Percentiles rank a stretch among this genome's conserved stretches.
Conservation (phyloP, 2,329 filamentous ascomycete genomes). For the Colletotrichum coccodes region DNA sequence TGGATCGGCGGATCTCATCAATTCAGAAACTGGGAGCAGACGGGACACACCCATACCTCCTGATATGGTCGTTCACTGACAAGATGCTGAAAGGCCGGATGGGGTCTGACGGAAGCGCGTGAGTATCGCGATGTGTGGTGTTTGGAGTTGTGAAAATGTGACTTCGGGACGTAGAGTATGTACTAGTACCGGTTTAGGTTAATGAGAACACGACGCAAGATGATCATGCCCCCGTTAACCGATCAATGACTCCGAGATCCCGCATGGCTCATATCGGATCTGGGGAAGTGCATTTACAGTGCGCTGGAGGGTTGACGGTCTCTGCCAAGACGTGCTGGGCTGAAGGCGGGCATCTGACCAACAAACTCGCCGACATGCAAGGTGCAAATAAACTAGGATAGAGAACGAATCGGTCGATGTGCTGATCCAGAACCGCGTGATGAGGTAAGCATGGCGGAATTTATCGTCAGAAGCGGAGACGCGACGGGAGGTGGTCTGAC, state of each 20-base stretch:
- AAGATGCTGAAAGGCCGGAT: neutral
- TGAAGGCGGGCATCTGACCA: neutral
- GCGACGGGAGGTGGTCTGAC: constrained; percentile 18
- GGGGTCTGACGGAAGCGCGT: neutral
- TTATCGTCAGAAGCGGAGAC: constrained; percentile 11
- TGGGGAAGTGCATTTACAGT: neutral
- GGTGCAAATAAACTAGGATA: neutral
- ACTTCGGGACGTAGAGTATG: constrained; percentile 25
- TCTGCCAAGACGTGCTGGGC: neutral
- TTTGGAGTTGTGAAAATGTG: constrained; percentile 2
- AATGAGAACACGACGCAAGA: constrained; percentile 28
- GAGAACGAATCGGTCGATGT: neutral
- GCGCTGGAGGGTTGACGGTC: neutral
- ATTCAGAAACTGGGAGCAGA: constrained; percentile 41
- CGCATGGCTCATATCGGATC: neutral
- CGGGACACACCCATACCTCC: constrained; percentile 49
- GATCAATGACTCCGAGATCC: constrained; percentile 3
- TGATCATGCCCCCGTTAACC: neutral
- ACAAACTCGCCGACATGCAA: neutral
- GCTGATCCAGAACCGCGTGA: neutral
- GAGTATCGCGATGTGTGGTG: constrained; percentile 3
- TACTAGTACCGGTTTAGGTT: constrained; percentile 15
- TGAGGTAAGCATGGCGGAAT: constrained; percentile 3
- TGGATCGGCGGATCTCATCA: constrained; percentile 41
- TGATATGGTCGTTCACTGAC: constrained; percentile 37